These are phyloP conservation scores for Populus hybrid DNA, from an alignment of 441 rosid species.

Conservation along the genomic window DNA sequence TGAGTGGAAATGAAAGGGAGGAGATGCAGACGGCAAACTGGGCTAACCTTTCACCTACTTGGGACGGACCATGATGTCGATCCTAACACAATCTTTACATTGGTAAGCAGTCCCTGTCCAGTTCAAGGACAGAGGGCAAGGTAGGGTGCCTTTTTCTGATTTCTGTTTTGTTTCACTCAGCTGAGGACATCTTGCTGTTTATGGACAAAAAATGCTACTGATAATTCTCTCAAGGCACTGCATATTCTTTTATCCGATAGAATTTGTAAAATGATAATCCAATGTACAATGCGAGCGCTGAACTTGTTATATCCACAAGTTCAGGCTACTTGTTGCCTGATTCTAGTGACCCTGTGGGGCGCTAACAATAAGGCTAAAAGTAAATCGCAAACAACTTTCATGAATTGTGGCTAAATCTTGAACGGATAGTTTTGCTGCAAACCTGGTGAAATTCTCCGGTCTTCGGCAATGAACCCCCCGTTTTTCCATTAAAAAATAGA, in stretches of 20 bases:
- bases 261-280: background rate
- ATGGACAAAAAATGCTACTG: background rate
- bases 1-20: constrained; percentile 14
- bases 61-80: constrained; percentile 20
- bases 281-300: background rate
- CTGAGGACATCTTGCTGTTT: background rate
- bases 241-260: background rate
- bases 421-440: background rate
- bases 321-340: background rate
- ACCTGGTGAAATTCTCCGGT: no score
- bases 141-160: background rate
- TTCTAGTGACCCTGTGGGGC: background rate
- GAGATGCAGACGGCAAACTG: background rate
- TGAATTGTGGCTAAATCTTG: background rate
- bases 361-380: background rate
- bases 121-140: background rate
- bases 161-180: background rate
- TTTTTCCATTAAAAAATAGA: no score
- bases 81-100: constrained; percentile 30
- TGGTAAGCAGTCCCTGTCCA: constrained; percentile 32
- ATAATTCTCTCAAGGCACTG: background rate
- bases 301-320: background rate
- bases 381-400: background rate
- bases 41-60: constrained; percentile 16
- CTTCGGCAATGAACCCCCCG: no score